phyloP scores from a whole-genome alignment of 2,329 filamentous ascomycete species.

The Penicillium crustosum region DNA sequence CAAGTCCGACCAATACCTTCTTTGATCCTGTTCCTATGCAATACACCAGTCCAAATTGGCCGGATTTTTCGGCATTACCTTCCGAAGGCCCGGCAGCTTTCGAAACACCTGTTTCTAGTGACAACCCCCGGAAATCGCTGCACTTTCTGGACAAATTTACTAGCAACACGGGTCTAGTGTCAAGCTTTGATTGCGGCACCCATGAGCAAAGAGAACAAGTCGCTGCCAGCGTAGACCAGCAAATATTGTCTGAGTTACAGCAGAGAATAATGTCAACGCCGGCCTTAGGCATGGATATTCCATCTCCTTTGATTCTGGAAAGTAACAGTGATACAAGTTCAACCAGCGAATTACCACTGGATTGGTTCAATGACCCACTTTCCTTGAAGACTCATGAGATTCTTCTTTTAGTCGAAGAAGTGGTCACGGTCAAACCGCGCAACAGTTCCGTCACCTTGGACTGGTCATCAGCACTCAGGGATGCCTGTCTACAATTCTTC shows the following conservation, averaged over 20 bases:
- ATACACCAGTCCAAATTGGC: constrained; percentile 11
- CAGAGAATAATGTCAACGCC: not conserved
- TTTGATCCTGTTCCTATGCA: constrained; percentile 1
- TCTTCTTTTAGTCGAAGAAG: constrained; percentile 35
- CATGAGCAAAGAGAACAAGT: constrained; percentile 31
- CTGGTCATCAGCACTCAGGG: constrained; percentile 36
- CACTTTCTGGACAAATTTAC: constrained; percentile 40
- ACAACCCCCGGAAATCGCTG: constrained; percentile 18
- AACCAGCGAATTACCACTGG: constrained; percentile 7
- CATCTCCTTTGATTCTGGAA: constrained; percentile 5
- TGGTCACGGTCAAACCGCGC: constrained; percentile 36
- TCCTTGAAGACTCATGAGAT: constrained; percentile 40
- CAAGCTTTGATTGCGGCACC: constrained; percentile 41
- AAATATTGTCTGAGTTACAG: not conserved
- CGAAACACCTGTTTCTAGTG: not conserved
- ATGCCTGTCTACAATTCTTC: constrained; percentile 26
- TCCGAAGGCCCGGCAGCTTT: constrained; percentile 3
- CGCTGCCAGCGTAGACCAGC: constrained; percentile 9
- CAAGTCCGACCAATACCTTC: constrained; percentile 1
- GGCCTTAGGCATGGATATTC: not conserved
- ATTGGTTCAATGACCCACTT: constrained; percentile 23
- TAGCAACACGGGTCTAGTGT: constrained; percentile 37
- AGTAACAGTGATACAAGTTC: constrained; percentile 5
- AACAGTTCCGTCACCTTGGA: constrained; percentile 36
- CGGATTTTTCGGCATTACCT: constrained; percentile 7